Conservation (phyloP, 2,329 filamentous ascomycete genomes). For the Coniochaeta sp. region DNA sequence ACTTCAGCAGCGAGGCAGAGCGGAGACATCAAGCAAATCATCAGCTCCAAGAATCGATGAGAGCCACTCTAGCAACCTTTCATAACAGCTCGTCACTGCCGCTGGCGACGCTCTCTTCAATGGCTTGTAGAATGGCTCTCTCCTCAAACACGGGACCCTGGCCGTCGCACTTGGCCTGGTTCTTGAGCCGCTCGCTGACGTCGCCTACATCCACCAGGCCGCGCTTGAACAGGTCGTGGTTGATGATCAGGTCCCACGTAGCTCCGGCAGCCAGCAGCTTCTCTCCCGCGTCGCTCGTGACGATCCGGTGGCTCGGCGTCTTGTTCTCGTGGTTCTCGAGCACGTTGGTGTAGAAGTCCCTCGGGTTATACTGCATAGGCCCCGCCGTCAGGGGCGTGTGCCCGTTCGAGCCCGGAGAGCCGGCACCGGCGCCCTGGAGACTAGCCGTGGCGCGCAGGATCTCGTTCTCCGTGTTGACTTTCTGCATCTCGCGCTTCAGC, state of each 20-base stretch:
- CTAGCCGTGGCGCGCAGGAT: slow-evolving; percentile 74
- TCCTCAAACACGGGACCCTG: slow-evolving; percentile 86
- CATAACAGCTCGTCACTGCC: slow-evolving; percentile 67
- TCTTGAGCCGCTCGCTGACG: slow-evolving; percentile 73
- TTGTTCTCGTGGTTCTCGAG: slow-evolving; percentile 56
- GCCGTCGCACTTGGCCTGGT: slow-evolving; percentile 72
- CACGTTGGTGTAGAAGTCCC: slow-evolving; percentile 61
- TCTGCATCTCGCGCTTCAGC: slow-evolving; percentile 75
- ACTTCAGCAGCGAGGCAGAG: background rate
- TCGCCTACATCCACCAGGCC: slow-evolving; percentile 75
- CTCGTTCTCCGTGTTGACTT: slow-evolving; percentile 84
- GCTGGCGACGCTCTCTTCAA: slow-evolving; percentile 69
- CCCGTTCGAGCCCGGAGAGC: slow-evolving; percentile 31
- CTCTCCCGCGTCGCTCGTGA: slow-evolving; percentile 58
- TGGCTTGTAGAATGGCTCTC: slow-evolving; percentile 61
- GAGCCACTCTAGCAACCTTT: background rate
- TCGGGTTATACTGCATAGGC: slow-evolving; percentile 64
- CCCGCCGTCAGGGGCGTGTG: slow-evolving; percentile 49
- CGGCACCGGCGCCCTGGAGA: slow-evolving; percentile 22
- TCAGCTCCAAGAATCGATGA: background rate
- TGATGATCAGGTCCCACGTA: slow-evolving; percentile 85
- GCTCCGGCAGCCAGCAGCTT: slow-evolving; percentile 66
- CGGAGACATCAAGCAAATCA: background rate
- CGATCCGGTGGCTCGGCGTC: slow-evolving; percentile 60
- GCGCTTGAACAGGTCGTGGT: slow-evolving; percentile 66